Evolutionary conservation across 2,329 filamentous ascomycete species (phyloP).

Genomic region (Alternaria rosae): DNA sequence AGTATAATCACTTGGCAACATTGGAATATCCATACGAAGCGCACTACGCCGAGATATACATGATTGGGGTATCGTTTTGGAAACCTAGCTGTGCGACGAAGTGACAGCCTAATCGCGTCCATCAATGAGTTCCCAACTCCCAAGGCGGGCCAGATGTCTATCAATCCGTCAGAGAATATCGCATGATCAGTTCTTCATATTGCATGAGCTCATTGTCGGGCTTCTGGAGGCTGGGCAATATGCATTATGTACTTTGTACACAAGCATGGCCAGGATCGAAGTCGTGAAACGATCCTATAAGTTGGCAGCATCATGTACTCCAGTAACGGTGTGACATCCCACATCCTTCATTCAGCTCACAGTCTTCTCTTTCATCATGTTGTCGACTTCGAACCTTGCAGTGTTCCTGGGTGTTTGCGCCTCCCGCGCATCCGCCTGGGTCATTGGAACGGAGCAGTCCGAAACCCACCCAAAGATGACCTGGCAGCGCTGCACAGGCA

Average conservation of each 20-base stretch:
- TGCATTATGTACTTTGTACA: conserved; percentile 9
- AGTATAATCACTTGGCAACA: conserved; percentile 29
- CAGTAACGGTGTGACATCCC: neutral
- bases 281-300: neutral
- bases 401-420: conserved; percentile 34
- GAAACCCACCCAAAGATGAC: conserved; percentile 53
- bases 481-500: conserved; percentile 52
- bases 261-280: neutral
- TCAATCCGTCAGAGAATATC: conserved; percentile 26
- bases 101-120: conserved; percentile 10
- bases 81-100: conserved; percentile 13
- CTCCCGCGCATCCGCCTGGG: conserved; percentile 42
- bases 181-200: conserved; percentile 22
- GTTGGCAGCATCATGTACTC: neutral
- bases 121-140: conserved; percentile 1
- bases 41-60: conserved; percentile 12
- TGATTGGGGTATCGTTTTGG: conserved; percentile 7
- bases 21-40: conserved; percentile 1
- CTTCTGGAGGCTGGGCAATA: conserved; percentile 15
- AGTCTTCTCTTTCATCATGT: conserved; percentile 19
- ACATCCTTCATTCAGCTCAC: neutral
- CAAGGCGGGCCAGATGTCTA: conserved; percentile 24
- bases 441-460: conserved; percentile 44
- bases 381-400: conserved; percentile 27
- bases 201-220: conserved; percentile 13